Evolutionary conservation across 2,329 filamentous ascomycete species (phyloP).

Genomic region (Talaromyces sp.): DNA sequence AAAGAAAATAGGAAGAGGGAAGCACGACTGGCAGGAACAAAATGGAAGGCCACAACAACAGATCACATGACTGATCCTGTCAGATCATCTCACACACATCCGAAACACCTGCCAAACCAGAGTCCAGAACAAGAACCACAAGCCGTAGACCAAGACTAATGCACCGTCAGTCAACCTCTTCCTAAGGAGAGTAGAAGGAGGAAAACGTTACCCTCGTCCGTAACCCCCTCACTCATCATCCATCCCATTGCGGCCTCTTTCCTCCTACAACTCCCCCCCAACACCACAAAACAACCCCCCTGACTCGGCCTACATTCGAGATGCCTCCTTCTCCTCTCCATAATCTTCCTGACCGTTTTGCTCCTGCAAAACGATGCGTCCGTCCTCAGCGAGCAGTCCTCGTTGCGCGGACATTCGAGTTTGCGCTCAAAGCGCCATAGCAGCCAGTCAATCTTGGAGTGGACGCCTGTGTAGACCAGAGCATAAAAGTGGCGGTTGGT

Average conservation of each 20-base stretch:
- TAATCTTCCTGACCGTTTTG: slow-evolving; percentile 38
- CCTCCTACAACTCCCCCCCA: slow-evolving; percentile 34
- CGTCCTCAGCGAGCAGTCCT: slow-evolving; percentile 41
- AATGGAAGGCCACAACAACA: no score
- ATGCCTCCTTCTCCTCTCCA: slow-evolving; percentile 41
- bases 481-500: slow-evolving; percentile 60
- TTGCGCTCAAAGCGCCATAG: slow-evolving; percentile 60
- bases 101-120: neutral
- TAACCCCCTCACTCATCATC: slow-evolving; percentile 25
- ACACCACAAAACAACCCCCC: slow-evolving; percentile 38
- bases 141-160: slow-evolving; percentile 18
- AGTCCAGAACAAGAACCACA: slow-evolving; percentile 11
- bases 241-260: slow-evolving; percentile 29
- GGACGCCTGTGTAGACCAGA: slow-evolving; percentile 62
- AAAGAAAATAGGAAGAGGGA: no score
- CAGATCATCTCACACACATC: slow-evolving; percentile 6
- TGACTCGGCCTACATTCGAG: slow-evolving; percentile 33
- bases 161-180: slow-evolving; percentile 2
- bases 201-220: slow-evolving; percentile 29
- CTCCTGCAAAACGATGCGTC: slow-evolving; percentile 41
- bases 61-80: no score
- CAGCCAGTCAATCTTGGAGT: slow-evolving; percentile 66
- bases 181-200: neutral
- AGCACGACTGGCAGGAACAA: no score
- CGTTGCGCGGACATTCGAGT: slow-evolving; percentile 60